Evolutionary conservation across 2,329 filamentous ascomycete species (phyloP).

Genomic region (Apiospora rasikravindrae): DNA sequence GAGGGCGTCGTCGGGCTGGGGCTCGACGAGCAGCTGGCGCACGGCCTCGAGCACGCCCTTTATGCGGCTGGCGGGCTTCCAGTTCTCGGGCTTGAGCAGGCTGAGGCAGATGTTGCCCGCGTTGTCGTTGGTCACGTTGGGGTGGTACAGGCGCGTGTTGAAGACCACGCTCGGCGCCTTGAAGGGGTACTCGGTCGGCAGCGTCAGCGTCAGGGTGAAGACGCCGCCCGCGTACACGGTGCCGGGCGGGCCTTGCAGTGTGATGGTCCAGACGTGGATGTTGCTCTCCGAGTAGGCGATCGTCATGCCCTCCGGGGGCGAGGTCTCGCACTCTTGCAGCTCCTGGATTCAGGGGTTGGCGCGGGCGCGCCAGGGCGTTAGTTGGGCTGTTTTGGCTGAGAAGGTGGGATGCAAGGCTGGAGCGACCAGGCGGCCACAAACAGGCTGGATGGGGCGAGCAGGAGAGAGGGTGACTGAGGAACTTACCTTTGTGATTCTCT

Average conservation of each 20-base stretch:
- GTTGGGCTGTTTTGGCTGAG: neutral
- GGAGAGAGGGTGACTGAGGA: neutral
- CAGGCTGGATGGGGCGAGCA: conserved; percentile 23
- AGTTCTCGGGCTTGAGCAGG: conserved; percentile 83
- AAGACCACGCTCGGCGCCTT: conserved; percentile 83
- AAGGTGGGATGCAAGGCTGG: conserved; percentile 30
- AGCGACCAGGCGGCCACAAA: conserved; percentile 22
- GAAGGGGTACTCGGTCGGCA: conserved; percentile 87
- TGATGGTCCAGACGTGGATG: conserved; percentile 59
- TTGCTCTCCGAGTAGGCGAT: conserved; percentile 51
- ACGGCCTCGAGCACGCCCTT: conserved; percentile 78
- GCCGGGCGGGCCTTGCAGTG: conserved; percentile 49
- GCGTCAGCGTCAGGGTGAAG: conserved; percentile 74
- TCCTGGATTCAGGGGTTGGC: conserved; percentile 46
- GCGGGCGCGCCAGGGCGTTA: neutral
- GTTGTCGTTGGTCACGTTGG: conserved; percentile 88
- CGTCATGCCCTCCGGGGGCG: conserved; percentile 53
- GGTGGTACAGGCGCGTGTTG: conserved; percentile 91
- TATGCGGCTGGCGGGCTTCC: conserved; percentile 88
- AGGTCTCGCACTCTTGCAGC: conserved; percentile 54
- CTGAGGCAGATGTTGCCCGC: conserved; percentile 85
- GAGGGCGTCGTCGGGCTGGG: conserved; percentile 87
- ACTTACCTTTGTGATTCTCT: conserved; percentile 39
- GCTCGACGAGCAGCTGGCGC: conserved; percentile 75
- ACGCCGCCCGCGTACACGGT: conserved; percentile 66